Base-by-base conservation (phyloP, 192 early-diverging fungal species). In the Podila epicladia region DNA sequence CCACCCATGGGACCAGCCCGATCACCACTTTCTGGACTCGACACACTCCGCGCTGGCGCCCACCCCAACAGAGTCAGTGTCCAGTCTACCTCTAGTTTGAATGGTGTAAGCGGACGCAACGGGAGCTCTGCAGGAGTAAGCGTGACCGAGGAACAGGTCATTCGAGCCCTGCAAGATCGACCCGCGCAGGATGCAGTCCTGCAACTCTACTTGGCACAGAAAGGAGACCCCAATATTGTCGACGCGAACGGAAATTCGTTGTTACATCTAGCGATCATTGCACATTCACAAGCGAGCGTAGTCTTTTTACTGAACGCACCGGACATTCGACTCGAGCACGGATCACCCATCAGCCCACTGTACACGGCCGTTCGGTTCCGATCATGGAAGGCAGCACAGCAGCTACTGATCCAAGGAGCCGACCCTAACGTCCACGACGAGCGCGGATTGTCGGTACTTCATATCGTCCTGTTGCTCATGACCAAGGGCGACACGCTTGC, bases 331-430 rank as follows among this genome's bases (percentile, higher is more conserved):
- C 35, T 80, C 32, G 77, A 80, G 29, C 67, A 73, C 58, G 77
- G 77, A 48, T 79, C 75, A 4, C 75, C 75, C 13, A 79, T 79
- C 37, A 80, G 71, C 49, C 77, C 77, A 26, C 77, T 80, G 20
- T 80, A 73, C 22, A 80, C 77, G 11, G 77, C 77, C 19, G 77
- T 80, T 4, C 59, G 77, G 9, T 80, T 72, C 37, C 77, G 71
- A 28, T 72, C 70, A 12, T 80, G 77, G 77, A 80, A 80, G 49
- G 77, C 77, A 32, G 77, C 77, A 8, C 77, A 80, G 28, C 77
- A 80, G 28, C 41, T 80, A 9, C 62, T 80, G 5, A 73, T 80
- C 37, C 71, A 73, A 48, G 77, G 77, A 58, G 77, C 77, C 9
- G 67, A 80, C 53, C 71, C 71, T 12, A 80, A 80, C 65, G 71